Evolutionary conservation across 2,329 filamentous ascomycete genomes (phyloP).

Genomic region (Penicillium janthinellum): DNA sequence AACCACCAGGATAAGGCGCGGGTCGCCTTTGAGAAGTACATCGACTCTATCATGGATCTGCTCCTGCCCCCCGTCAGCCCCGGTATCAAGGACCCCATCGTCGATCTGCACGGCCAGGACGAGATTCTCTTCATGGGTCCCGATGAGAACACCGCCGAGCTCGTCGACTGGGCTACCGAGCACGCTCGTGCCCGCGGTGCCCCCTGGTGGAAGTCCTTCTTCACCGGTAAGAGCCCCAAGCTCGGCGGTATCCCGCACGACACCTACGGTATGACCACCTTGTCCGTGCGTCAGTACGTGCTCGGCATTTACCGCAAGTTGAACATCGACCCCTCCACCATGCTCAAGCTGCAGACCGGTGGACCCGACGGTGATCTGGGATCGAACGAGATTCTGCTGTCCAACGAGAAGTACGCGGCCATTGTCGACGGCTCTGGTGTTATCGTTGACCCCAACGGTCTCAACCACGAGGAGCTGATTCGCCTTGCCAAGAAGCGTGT

Average conservation of each 20-base stretch:
- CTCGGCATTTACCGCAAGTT: conserved; percentile 97
- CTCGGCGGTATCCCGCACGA: conserved; percentile 97
- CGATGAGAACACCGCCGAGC: conserved; percentile 96
- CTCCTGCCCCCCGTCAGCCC: conserved; percentile 86
- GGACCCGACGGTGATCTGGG: conserved; percentile 95
- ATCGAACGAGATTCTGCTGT: conserved; percentile 94
- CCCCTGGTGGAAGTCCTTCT: conserved; percentile 99
- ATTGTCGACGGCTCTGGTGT: conserved; percentile 98
- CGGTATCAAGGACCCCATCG: conserved; percentile 98
- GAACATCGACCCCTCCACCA: conserved; percentile 78
- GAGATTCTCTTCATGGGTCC: conserved; percentile 99
- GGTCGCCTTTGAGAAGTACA: conserved; percentile 98
- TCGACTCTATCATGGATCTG: conserved; percentile 95
- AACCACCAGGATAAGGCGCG: conserved; percentile 90
- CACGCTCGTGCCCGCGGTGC: conserved; percentile 85
- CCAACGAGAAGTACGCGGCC: conserved; percentile 91
- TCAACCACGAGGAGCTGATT: conserved; percentile 79
- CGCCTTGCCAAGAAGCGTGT: conserved; percentile 81
- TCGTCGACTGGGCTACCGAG: conserved; percentile 98
- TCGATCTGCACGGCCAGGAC: conserved; percentile 90
- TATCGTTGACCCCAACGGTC: conserved; percentile 85
- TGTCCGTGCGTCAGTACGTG: conserved; percentile 95
- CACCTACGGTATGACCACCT: conserved; percentile 93
- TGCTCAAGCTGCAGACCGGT: conserved; percentile 95
- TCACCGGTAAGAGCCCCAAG: conserved; percentile 96